Conservation (phyloP, 2,329 filamentous ascomycete species). For the Clarireedia homoeocarpa region DNA sequence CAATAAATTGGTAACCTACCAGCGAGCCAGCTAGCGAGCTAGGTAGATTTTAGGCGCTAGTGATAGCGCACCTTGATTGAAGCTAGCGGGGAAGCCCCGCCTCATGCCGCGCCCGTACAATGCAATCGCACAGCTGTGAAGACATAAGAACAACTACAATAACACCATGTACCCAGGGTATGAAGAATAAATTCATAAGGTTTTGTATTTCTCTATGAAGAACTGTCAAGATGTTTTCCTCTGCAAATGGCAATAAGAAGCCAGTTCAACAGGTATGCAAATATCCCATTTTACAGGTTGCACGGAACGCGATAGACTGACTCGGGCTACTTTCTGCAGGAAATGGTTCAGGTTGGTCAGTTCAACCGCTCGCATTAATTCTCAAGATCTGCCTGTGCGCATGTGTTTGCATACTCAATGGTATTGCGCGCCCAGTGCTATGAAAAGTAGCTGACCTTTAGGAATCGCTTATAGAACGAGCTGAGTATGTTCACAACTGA, state of each 20-base stretch:
- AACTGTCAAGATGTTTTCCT: slow-evolving; percentile 49
- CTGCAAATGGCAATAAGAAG: slow-evolving; percentile 60
- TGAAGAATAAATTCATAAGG: background rate
- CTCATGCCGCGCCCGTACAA: background rate
- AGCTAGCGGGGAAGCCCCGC: background rate
- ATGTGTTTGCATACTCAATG: background rate
- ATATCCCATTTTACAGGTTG: background rate
- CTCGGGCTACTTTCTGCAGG: slow-evolving; percentile 44
- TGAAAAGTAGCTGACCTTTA: background rate
- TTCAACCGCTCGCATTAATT: slow-evolving; percentile 30
- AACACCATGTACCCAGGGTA: background rate
- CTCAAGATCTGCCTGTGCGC: background rate
- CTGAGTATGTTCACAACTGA: slow-evolving; percentile 8
- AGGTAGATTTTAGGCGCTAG: background rate
- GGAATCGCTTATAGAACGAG: background rate
- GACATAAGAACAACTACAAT: background rate
- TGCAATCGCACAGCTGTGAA: background rate
- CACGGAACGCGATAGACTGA: slow-evolving; percentile 7
- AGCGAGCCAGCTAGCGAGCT: background rate
- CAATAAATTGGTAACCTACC: background rate
- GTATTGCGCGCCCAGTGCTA: background rate
- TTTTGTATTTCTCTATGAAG: slow-evolving; percentile 4
- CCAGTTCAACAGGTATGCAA: slow-evolving; percentile 58
- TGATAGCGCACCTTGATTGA: background rate
- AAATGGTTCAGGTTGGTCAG: slow-evolving; percentile 99